Base-by-base conservation (phyloP, 2,329 filamentous ascomycete genomes). In the Calonectria henricotiae region DNA sequence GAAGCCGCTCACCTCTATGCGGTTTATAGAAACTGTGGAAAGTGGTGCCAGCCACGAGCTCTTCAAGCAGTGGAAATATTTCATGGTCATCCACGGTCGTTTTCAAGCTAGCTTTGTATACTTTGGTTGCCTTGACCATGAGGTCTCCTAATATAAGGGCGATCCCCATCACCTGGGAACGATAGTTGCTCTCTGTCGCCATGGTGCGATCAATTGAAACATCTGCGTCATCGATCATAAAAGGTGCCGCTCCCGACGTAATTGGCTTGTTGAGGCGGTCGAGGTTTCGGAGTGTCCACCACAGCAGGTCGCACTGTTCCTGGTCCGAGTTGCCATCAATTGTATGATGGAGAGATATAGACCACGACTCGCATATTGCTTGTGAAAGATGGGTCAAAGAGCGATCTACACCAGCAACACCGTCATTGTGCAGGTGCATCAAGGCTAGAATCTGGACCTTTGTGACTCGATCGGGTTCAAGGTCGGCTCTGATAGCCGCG, bases 351-450 rank as follows among this genome's bases (percentile, higher is more conserved):
- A 71, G 44, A 9, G 69, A 69, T 30, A 71, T 27, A 1, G 75
- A 74, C 77, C 77, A 79, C 0, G 74, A 75, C 11, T 76, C 73
- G n/a, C 70, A 71, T 6, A 79, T 76, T 9, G 77, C 77, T 27
- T 77, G 77, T 2, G 75, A 72, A 0, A 79, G 58, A 35, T 75
- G 70, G 25, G 58, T 69, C 9, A 74, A 75, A 2, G 76, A 74
- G 7, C 75, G 71, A 30, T 79, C 76, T 11, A 74, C 66, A 4
- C 77, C 77, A 5, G 64, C 62, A 7, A 64, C 46, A 0, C 76
- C 76, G 39, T 79, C 75, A 46, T 77, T 78, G 41, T 78, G 72
- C 3, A 79, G 64, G 11, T 77, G 76, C 75, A 79, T 75, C 13
- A 79, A 35, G 1, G 76, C 74, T 4, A 79, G 25, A 4, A 78